Percentiles rank a stretch among this genome's conserved stretches.
These are phyloP conservation scores for Reticulascus tulasneorum DNA, from an alignment of 2,329 filamentous ascomycete genomes.

Conservation along the genomic window DNA sequence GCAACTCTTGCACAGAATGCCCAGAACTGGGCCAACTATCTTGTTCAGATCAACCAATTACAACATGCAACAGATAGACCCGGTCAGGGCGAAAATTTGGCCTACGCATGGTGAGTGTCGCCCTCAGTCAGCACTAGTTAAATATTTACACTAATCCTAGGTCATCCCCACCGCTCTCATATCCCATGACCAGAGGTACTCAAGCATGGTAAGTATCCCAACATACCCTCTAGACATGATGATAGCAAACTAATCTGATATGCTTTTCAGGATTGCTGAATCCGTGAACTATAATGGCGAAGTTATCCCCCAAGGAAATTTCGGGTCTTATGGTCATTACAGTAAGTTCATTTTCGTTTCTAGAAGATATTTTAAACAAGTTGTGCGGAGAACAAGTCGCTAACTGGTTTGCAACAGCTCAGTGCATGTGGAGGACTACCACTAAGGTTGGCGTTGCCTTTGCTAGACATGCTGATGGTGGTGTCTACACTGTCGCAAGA, in stretches of 20 bases:
- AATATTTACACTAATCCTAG: too few species aligned
- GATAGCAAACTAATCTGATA: too few species aligned
- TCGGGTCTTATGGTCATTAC: conserved; percentile 20
- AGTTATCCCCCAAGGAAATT: not conserved
- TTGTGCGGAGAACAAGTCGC: not conserved
- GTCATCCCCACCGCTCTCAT: too few species aligned
- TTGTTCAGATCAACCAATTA: not conserved
- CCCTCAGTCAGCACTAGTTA: too few species aligned
- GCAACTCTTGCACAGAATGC: not conserved
- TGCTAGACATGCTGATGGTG: conserved; percentile 21
- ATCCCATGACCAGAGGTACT: too few species aligned
- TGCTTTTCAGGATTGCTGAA: too few species aligned
- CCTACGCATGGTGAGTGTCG: too few species aligned
- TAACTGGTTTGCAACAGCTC: conserved; percentile 10
- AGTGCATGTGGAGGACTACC: conserved; percentile 24
- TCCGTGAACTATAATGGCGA: conserved; percentile 1
- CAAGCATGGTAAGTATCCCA: too few species aligned
- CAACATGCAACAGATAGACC: too few species aligned
- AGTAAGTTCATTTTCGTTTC: conserved; percentile 6
- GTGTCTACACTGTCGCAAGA: conserved; percentile 25
- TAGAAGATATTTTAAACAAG: too few species aligned
- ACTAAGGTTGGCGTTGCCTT: conserved; percentile 26
- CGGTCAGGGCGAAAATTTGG: too few species aligned
- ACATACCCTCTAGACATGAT: too few species aligned
- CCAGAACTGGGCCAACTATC: conserved; percentile 1